Conservation (phyloP, 164 flowering plant genomes). For the Umbilicus rupestris region DNA sequence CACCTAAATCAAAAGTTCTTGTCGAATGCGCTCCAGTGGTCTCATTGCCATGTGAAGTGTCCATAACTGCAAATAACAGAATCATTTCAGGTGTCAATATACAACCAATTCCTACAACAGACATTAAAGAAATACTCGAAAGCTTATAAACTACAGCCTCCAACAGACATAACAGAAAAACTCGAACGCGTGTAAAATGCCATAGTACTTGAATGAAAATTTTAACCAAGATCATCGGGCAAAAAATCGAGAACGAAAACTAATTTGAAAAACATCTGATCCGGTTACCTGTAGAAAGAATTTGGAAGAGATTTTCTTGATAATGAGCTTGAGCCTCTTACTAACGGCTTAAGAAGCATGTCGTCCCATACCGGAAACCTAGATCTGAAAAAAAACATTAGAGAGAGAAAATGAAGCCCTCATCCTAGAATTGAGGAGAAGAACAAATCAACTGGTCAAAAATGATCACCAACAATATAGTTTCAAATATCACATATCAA, state of each 20-base stretch:
- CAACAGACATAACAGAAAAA: background rate
- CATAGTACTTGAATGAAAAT: background rate
- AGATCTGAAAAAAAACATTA: background rate
- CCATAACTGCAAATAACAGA: conserved; percentile 14
- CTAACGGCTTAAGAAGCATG: background rate
- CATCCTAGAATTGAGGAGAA: background rate
- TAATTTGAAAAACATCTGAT: background rate
- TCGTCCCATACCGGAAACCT: background rate
- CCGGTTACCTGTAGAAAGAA: background rate
- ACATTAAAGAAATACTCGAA: background rate
- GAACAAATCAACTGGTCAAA: background rate
- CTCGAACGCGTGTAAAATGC: background rate
- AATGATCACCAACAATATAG: background rate
- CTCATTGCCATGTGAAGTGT: conserved; percentile 10
- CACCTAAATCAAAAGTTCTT: conserved; percentile 1
- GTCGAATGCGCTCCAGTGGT: background rate
- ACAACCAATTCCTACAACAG: background rate
- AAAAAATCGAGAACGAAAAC: background rate
- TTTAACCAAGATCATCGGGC: background rate
- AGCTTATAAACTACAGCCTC: background rate
- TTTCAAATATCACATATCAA: background rate
- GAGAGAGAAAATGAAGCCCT: background rate
- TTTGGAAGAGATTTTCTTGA: background rate
- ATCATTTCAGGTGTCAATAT: background rate
- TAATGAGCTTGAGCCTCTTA: background rate